phyloP scores from a whole-genome alignment of 169 alveolate genomes.

The Plasmodium inui region DNA sequence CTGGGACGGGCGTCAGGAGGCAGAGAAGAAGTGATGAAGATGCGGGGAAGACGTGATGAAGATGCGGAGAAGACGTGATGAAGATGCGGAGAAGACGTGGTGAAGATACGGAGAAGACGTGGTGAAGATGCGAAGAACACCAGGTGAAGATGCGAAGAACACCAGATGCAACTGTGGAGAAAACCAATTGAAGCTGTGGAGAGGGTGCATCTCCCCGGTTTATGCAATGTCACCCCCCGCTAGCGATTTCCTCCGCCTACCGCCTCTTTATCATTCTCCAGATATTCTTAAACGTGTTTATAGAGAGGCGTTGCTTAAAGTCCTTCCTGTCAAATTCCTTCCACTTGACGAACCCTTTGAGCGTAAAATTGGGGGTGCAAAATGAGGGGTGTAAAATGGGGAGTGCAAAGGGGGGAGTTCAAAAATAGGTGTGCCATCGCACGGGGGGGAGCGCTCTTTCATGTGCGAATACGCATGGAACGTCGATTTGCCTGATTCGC shows the following conservation, averaged over 20 bases:
- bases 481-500: neutral
- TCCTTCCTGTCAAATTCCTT: constrained; percentile 40
- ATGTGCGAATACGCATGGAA: neutral
- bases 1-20: neutral
- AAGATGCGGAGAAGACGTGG: neutral
- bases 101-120: neutral
- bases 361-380: neutral
- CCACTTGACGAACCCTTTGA: constrained; percentile 50
- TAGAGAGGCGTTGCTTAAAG: constrained; percentile 5
- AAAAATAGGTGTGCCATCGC: neutral
- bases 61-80: neutral
- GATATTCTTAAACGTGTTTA: constrained; percentile 43
- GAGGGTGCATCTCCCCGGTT: neutral
- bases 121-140: neutral
- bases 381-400: neutral
- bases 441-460: neutral
- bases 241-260: constrained; percentile 1
- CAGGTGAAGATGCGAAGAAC: too few species aligned
- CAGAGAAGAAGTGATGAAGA: neutral
- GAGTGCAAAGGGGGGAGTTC: neutral
- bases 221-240: neutral
- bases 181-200: too few species aligned
- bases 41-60: neutral
- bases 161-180: too few species aligned
- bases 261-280: constrained; percentile 54